phyloP scores from a whole-genome alignment of 2,329 filamentous ascomycete species.

The Pezicula radicicola region DNA sequence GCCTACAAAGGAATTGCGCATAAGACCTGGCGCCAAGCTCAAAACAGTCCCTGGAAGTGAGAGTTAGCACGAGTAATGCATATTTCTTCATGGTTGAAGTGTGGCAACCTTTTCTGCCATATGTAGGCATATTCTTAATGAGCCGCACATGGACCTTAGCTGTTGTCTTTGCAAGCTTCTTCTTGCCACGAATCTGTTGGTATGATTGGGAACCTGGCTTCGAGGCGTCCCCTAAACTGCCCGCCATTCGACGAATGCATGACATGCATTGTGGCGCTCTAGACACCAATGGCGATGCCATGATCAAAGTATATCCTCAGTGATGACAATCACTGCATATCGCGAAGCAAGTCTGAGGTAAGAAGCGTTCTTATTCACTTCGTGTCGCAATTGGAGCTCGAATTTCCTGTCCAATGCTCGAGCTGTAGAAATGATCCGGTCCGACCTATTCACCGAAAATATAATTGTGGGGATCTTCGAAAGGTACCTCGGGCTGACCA shows the following conservation, averaged over 20 bases:
- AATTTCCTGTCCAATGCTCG: too few species aligned
- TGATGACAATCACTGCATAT: too few species aligned
- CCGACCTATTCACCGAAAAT: too few species aligned
- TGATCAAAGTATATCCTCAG: constrained; percentile 7
- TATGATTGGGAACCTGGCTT: constrained; percentile 8
- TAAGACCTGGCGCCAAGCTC: constrained; percentile 45
- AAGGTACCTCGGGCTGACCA: too few species aligned
- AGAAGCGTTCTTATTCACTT: too few species aligned
- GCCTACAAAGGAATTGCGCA: constrained; percentile 44
- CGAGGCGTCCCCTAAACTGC: constrained; percentile 14
- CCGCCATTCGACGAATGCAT: constrained; percentile 23
- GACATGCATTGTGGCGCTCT: constrained; percentile 25
- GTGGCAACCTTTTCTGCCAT: constrained; percentile 41
- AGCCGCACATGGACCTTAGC: constrained; percentile 46
- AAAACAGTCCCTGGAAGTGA: constrained; percentile 43
- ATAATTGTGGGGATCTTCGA: too few species aligned
- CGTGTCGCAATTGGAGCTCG: too few species aligned
- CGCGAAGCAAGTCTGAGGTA: too few species aligned
- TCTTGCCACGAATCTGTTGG: constrained; percentile 39
- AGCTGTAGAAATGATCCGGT: too few species aligned
- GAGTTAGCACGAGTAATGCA: constrained; percentile 4
- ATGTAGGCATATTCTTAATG: constrained; percentile 47
- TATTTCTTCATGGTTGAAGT: background rate
- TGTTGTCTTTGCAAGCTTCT: constrained; percentile 37
- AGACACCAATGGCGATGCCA: constrained; percentile 23